Base-by-base conservation (phyloP, 2,329 filamentous ascomycete genomes). In the Colletotrichum navitas region DNA sequence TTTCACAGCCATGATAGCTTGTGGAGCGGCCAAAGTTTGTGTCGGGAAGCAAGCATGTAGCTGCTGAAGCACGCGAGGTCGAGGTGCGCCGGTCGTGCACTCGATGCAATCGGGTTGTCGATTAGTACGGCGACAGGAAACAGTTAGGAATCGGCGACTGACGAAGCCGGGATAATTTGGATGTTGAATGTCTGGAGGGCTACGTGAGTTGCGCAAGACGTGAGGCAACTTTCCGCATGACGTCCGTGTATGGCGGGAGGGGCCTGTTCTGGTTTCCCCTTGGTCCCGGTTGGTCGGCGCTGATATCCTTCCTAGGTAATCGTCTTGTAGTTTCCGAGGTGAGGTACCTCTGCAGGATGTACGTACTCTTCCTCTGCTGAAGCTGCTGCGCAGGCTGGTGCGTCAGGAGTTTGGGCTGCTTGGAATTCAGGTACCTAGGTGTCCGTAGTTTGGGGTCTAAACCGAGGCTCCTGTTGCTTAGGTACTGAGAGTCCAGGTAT, bases 1-100 rank as follows among this genome's bases (percentile, higher is more conserved):
- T 78, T 83, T 85, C 77, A 87, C 83, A 80, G 87, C 87, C 88
- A 90, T 90, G 75, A 72, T 83, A 77, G 77, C 79, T 64, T 68
- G 67, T 72, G 59, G 43, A 63, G 60, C 43, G 69, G 69, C 69
- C 69, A 59, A 32, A 60, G 47, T 54, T 34, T 58, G 39, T 32
- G 69, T 69, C 66, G 63, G 52, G 45, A 64, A 59, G 69, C 59
- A 51, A 51, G 47, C 65, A 59, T 72, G 39, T 64, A 69, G 54
- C 51, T 54, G 58, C 64, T 43, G 54, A 61, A 47, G 52, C 60
- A 59, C 58, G 65, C 43, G 43, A 24, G 16, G 24, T 29, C 36
- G 36, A 51, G 52, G 26, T 39, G 54, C 32, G 63, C 18, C 32
- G 39, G 24, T 41, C 26, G 58, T 32, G 51, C 32, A 49, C 34